Percentiles rank a stretch among this genome's conserved stretches.
phyloP scores from a whole-genome alignment of 2,329 filamentous ascomycete species.

The Hypoxylon sp. region DNA sequence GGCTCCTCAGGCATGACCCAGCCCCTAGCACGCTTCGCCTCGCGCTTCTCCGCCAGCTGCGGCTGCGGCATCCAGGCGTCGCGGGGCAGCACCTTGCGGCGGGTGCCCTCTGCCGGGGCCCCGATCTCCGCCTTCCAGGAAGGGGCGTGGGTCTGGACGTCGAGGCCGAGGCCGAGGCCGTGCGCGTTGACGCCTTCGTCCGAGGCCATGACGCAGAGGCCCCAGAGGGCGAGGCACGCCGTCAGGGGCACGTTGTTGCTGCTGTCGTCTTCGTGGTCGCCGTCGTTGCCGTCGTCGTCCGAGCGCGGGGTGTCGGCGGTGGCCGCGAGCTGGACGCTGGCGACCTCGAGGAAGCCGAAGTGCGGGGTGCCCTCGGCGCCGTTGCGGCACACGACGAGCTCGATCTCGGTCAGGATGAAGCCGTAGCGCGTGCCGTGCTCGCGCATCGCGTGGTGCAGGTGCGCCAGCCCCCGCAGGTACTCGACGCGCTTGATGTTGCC shows the following conservation, averaged over 20 bases:
- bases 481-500: slow-evolving; percentile 84
- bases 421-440: slow-evolving; percentile 93
- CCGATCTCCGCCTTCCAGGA: slow-evolving; percentile 77
- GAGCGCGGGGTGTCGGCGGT: slow-evolving; percentile 47
- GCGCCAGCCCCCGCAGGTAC: slow-evolving; percentile 85
- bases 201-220: slow-evolving; percentile 74
- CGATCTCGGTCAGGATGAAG: slow-evolving; percentile 96
- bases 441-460: slow-evolving; percentile 90
- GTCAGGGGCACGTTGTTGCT: slow-evolving; percentile 63
- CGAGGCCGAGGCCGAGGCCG: slow-evolving; percentile 54
- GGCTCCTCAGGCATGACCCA: slow-evolving; percentile 81
- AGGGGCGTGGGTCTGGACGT: too few relatives aligned
- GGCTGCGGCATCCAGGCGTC: slow-evolving; percentile 80
- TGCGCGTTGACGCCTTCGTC: slow-evolving; percentile 67
- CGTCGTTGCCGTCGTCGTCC: too few relatives aligned
- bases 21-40: slow-evolving; percentile 75
- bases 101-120: slow-evolving; percentile 74
- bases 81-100: slow-evolving; percentile 72
- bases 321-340: slow-evolving; percentile 64
- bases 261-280: too few relatives aligned
- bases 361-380: slow-evolving; percentile 76
- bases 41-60: slow-evolving; percentile 76
- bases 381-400: slow-evolving; percentile 87
- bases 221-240: slow-evolving; percentile 78
- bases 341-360: slow-evolving; percentile 88